Base-by-base conservation (phyloP, 352 stramenopile species). In the Blastocystis hominis region DNA sequence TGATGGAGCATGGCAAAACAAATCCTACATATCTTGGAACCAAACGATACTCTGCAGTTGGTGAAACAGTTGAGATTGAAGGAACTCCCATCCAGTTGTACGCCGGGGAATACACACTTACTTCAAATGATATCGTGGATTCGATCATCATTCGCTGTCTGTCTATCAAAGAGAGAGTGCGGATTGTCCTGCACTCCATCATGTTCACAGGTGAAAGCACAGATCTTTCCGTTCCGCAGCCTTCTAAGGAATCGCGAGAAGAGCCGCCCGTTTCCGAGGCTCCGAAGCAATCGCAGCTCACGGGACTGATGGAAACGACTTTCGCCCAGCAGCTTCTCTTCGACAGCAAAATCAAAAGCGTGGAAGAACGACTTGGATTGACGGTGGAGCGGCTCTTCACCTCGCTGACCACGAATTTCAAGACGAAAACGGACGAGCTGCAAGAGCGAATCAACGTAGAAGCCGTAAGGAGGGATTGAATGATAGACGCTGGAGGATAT, bases 11-110 rank as follows among this genome's bases (percentile, higher is more conserved):
- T 34, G 36, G 17, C 13, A 80, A 62, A 40, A 10, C 46, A 46
- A 80, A 40, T 15, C 50, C 50, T 24, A 50, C 44, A 34, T 80
- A 80, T 42, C n/a, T 80, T 62, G 53, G 46, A 64, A 80, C 70
- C 15, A 47, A 61, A n/a, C 70, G 70, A 42, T 62, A 46, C n/a
- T 30, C 53, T 24, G 5, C 20, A 30, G 20, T 50, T 15, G 50
- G 63, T 42, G 20, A 63, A 54, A 46, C 7, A 38, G 17, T 80
- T 30, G 36, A 50, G 17, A 24, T 66, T n/a, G 30, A 80, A 10
- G 10, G 63, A n/a, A 40, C 20, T 34, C 5, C 20, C 3, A 24
- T 80, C 20, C 38, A n/a, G 7, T n/a, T 72, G 38, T 72, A 34
- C 40, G 38, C 20, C 42, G 70, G 70, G 44, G 20, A 64, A 15